Conservation (phyloP, 2,329 filamentous ascomycete species). For the Zymoseptoria tritici region DNA sequence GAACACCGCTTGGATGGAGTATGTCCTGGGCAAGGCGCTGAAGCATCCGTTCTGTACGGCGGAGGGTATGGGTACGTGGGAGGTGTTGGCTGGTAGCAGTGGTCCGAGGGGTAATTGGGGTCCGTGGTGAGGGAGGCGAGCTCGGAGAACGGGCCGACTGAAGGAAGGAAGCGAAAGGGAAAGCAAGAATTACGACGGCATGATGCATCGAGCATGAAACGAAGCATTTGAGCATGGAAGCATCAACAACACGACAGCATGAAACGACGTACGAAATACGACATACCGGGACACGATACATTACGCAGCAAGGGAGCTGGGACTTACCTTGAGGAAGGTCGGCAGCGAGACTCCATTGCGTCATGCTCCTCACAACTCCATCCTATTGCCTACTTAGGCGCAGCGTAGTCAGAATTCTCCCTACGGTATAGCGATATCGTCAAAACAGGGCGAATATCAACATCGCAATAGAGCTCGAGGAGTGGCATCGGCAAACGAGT, state of each 20-base stretch:
- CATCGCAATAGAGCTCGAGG: not conserved
- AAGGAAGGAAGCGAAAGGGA: not conserved
- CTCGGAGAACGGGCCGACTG: not conserved
- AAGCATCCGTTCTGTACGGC: constrained; percentile 20
- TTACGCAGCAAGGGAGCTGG: not conserved
- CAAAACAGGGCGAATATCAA: not conserved
- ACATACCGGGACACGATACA: not conserved
- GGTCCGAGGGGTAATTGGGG: constrained; percentile 23
- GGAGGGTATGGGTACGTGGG: constrained; percentile 23
- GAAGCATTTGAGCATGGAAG: not conserved
- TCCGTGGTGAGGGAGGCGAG: constrained; percentile 17
- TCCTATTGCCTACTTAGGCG: too few species aligned
- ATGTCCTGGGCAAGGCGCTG: constrained; percentile 19
- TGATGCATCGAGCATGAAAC: not conserved
- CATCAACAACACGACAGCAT: not conserved
- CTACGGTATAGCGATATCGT: not conserved
- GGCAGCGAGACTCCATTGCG: not conserved
- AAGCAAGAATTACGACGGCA: not conserved
- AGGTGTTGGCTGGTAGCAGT: constrained; percentile 19
- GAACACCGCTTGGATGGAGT: constrained; percentile 21
- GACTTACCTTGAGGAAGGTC: not conserved
- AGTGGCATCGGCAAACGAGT: not conserved
- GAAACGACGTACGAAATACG: not conserved
- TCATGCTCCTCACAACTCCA: not conserved
- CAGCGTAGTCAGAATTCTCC: not conserved